Evolutionary conservation across 306 rosid species (phyloP), one percentile per base, ranked within the genome.

Genomic region (Benincasa hispida): DNA sequence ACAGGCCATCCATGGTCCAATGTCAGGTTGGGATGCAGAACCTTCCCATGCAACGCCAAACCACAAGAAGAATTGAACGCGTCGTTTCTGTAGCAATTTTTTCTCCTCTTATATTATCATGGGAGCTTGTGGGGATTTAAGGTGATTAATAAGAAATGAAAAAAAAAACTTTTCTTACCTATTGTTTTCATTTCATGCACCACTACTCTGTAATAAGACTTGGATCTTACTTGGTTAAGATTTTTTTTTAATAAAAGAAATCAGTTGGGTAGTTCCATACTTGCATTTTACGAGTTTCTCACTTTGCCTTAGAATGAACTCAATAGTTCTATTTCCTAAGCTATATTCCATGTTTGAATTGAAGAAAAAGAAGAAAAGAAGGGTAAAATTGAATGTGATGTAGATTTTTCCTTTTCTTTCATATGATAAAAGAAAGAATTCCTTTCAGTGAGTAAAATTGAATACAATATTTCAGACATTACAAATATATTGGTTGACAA

Each of bases 1-100:
- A 74, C 89, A 84, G 54, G 45, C 59, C 51, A 47, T 35, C 13
- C 79, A 81, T 8, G 82, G 76, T 5, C 9, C 72, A 8, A 27
- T 42, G 56, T 60, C 79, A 8, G 72, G 28, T 47, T 70, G 75
- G 75, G 57, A 70, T 70, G 37, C 57, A 25, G 60, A 48, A 50
- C 24, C 75, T 8, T 17, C 76, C 8, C 41, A 45, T 25, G 45
- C 59, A 48, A 17, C 76, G 17, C 37, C 76, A 18, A 50, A 18
- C 61, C 45, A 50, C 27, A 47, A 70, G 76, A 70, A 70, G 76
- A 72, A 48, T 19, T 65, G 18, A 35, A 47, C 27, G 24, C 18
- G 15, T 15, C 8, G 1, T 47, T 25, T 70, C 27, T 70, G 58
- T 50, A 25, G 25, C 58, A 22, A 24, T 45, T 24, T 70, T n/a